Conservation (phyloP, 2,329 filamentous ascomycete species). For the Monilinia fructigena region DNA sequence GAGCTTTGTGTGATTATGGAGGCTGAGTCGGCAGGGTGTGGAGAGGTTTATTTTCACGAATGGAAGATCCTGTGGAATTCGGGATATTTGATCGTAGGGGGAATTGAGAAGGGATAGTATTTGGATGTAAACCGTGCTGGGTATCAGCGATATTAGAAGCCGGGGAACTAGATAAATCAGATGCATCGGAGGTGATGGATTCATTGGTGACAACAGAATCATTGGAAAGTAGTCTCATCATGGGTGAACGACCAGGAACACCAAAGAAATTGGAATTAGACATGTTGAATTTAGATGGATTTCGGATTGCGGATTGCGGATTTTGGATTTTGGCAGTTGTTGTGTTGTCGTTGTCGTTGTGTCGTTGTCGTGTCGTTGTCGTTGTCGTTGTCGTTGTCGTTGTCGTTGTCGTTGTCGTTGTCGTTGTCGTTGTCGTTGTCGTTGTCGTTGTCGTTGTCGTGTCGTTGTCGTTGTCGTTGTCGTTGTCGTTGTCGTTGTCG, state of each 20-base stretch:
- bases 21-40: not conserved
- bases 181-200: not conserved
- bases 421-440: not conserved
- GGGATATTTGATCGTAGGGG: not conserved
- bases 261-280: not conserved
- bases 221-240: not conserved
- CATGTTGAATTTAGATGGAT: not conserved
- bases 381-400: not conserved
- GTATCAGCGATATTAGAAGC: not conserved
- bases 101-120: not conserved
- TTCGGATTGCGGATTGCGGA: not conserved
- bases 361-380: not conserved
- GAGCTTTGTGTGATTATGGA: not conserved
- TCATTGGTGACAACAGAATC: not conserved
- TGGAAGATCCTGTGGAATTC: not conserved
- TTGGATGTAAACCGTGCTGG: not conserved
- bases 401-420: not conserved
- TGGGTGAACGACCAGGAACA: not conserved
- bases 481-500: not conserved
- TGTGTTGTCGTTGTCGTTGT: not conserved
- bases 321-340: not conserved
- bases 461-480: not conserved
- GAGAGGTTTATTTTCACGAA: not conserved
- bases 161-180: not conserved
- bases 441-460: not conserved